Evolutionary conservation across 805 yeast genomes (phyloP).

Genomic region (Yamadazyma scolyti): DNA sequence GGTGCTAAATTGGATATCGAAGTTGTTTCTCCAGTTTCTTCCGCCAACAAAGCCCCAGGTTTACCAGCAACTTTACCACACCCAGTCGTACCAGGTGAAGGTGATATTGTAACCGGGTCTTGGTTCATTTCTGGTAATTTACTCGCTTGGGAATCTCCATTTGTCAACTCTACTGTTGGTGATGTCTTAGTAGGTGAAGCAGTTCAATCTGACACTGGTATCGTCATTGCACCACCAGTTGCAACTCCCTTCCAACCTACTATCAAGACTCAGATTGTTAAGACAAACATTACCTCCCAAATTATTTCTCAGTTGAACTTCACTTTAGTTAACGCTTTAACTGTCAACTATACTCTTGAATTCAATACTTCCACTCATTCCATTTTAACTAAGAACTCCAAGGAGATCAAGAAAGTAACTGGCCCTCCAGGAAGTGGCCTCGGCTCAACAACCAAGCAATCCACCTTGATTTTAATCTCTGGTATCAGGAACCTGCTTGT

Average conservation of each 20-base stretch:
- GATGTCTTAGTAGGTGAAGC: constrained; percentile 13
- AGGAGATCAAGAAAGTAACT: constrained; percentile 5
- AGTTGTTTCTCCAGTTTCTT: constrained; percentile 21
- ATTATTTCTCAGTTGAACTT: constrained; percentile 19
- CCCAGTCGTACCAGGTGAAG: constrained; percentile 14
- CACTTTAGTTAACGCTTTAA: constrained; percentile 19
- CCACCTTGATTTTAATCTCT: constrained; percentile 4
- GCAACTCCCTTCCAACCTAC: constrained; percentile 16
- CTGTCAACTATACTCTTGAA: constrained; percentile 14
- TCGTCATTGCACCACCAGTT: constrained; percentile 19
- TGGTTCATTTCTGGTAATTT: constrained; percentile 26
- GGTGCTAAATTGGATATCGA: constrained; percentile 17
- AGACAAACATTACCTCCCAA: constrained; percentile 12
- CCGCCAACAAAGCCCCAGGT: constrained; percentile 12
- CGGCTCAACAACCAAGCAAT: constrained; percentile 7
- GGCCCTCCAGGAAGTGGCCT: constrained; percentile 14
- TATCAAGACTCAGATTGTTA: constrained; percentile 17
- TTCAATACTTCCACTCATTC: constrained; percentile 13
- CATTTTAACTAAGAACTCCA: constrained; percentile 11
- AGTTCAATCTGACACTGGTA: constrained; percentile 16
- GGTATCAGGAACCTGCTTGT: constrained; percentile 6
- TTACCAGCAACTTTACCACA: constrained; percentile 13
- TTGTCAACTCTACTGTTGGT: constrained; percentile 15
- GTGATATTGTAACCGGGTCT: constrained; percentile 12
- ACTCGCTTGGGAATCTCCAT: constrained; percentile 19